phyloP scores from a whole-genome alignment of 2,329 filamentous ascomycete genomes.

The Ceratocystis variospora region DNA sequence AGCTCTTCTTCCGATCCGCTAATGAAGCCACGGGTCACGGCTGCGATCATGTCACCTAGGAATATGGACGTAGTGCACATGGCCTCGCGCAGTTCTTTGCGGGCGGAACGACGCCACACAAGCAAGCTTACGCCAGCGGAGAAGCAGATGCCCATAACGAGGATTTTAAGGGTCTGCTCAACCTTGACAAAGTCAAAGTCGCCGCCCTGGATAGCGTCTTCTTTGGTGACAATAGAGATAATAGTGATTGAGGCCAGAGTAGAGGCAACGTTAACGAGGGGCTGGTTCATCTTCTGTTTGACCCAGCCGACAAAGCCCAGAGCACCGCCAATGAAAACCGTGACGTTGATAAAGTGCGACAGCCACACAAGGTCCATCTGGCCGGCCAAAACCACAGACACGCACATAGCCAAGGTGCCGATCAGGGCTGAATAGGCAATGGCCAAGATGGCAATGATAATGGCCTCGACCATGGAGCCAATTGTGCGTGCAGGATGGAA shows the following conservation, averaged over 20 bases:
- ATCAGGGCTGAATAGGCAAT: slow-evolving; percentile 58
- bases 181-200: slow-evolving; percentile 74
- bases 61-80: slow-evolving; percentile 52
- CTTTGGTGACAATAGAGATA: slow-evolving; percentile 81
- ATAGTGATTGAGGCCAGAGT: slow-evolving; percentile 78
- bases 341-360: slow-evolving; percentile 64
- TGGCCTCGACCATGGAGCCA: slow-evolving; percentile 81
- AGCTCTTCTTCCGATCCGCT: slow-evolving; percentile 71
- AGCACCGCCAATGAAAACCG: slow-evolving; percentile 74
- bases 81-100: slow-evolving; percentile 56
- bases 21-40: slow-evolving; percentile 71
- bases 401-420: slow-evolving; percentile 74
- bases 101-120: slow-evolving; percentile 65
- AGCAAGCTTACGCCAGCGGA: slow-evolving; percentile 63
- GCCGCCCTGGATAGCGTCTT: slow-evolving; percentile 71
- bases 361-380: slow-evolving; percentile 51
- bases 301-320: slow-evolving; percentile 80
- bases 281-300: slow-evolving; percentile 65
- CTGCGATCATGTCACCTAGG: slow-evolving; percentile 65
- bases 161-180: slow-evolving; percentile 67
- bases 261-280: slow-evolving; percentile 70
- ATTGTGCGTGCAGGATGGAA: slow-evolving; percentile 80
- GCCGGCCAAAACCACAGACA: slow-evolving; percentile 63
- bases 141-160: slow-evolving; percentile 60
- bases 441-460: slow-evolving; percentile 60